Evolutionary conservation across 805 yeast species (phyloP).

Genomic region (Priceomyces castillae): DNA sequence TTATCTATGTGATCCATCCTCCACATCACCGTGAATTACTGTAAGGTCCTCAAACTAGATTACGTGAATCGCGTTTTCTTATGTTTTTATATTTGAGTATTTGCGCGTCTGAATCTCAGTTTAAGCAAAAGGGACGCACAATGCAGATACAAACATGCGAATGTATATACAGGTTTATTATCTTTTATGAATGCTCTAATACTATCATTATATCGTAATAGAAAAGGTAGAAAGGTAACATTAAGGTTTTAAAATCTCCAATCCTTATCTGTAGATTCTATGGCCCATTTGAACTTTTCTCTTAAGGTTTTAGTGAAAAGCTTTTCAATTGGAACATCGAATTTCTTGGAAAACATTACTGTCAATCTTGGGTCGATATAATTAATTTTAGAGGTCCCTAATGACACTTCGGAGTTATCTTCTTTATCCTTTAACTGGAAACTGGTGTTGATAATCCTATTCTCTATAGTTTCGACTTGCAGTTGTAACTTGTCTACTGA

Average conservation of each 20-base stretch:
- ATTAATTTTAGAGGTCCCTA: constrained; percentile 90
- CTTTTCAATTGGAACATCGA: constrained; percentile 86
- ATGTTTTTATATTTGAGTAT: background rate
- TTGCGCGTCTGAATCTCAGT: background rate
- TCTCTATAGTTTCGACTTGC: constrained; percentile 71
- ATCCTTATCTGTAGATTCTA: constrained; percentile 80
- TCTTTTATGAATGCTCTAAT: background rate
- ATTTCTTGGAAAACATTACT: constrained; percentile 84
- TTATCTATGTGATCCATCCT: background rate
- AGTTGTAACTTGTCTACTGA: constrained; percentile 68
- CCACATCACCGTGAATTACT: background rate
- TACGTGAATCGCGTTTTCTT: constrained; percentile 8
- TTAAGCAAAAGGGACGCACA: background rate
- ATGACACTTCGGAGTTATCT: constrained; percentile 88
- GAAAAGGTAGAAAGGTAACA: no score
- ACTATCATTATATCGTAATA: background rate
- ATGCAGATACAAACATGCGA: no score
- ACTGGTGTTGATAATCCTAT: constrained; percentile 63
- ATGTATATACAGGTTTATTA: background rate
- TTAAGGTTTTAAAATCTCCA: constrained; percentile 64
- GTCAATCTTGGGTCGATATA: constrained; percentile 93
- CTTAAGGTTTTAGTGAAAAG: constrained; percentile 86
- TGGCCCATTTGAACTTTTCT: constrained; percentile 95
- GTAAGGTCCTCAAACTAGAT: constrained; percentile 2
- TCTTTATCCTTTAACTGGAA: constrained; percentile 87